Evolutionary conservation across 2,329 filamentous ascomycete species (phyloP).

Genomic region (Anthostomella pinea): DNA sequence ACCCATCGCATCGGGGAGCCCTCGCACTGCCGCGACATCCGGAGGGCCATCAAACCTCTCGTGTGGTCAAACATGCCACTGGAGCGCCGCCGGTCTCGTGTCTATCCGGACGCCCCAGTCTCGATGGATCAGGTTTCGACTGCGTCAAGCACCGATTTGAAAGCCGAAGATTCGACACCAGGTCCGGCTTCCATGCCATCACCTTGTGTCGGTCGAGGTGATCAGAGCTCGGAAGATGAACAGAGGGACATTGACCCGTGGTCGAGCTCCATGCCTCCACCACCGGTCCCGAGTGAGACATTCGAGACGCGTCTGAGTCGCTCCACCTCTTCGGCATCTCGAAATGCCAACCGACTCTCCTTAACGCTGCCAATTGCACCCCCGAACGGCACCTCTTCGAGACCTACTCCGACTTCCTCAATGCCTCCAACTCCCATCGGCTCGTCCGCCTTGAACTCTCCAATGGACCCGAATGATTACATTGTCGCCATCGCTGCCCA

Average conservation of each 20-base stretch:
- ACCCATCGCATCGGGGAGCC: slow-evolving; percentile 15
- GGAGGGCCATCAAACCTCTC: slow-evolving; percentile 17
- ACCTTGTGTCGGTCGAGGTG: slow-evolving; percentile 13
- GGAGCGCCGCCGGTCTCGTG: slow-evolving; percentile 25
- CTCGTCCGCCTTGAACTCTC: slow-evolving; percentile 40
- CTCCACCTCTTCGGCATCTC: slow-evolving; percentile 51
- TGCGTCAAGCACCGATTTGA: slow-evolving; percentile 19
- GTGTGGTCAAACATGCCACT: slow-evolving; percentile 27
- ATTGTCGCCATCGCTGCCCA: slow-evolving; percentile 89
- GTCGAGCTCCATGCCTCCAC: slow-evolving; percentile 36
- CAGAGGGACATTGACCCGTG: slow-evolving; percentile 21
- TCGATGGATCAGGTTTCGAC: slow-evolving; percentile 29
- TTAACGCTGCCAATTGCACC: slow-evolving; percentile 60
- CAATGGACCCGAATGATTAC: slow-evolving; percentile 62
- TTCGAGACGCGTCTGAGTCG: slow-evolving; percentile 46
- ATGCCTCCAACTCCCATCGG: slow-evolving; percentile 51
- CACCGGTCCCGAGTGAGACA: slow-evolving; percentile 37
- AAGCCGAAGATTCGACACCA: slow-evolving; percentile 14
- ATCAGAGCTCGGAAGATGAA: slow-evolving; percentile 14
- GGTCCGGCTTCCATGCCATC: slow-evolving; percentile 12
- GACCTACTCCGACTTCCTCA: slow-evolving; percentile 48
- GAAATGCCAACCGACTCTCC: slow-evolving; percentile 57
- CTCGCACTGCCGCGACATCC: slow-evolving; percentile 16
- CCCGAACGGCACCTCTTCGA: slow-evolving; percentile 50
- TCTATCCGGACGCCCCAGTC: slow-evolving; percentile 18